Conservation (phyloP, 1,139 yeast species). For the Nakaseomyces delphensis region DNA sequence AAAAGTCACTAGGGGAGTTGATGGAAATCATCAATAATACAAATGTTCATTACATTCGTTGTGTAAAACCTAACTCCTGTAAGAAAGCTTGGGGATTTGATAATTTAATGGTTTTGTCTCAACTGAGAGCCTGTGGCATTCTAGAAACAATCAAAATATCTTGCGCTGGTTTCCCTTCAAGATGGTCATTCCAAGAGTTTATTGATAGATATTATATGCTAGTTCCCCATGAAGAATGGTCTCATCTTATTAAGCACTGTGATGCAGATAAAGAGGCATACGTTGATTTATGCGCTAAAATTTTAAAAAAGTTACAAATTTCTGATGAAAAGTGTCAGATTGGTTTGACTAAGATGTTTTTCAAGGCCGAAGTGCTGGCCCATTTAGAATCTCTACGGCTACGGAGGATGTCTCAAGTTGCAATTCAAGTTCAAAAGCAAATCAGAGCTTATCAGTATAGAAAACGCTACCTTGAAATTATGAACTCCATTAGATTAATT, state of each 20-base stretch:
- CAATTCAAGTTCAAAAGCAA: slow-evolving; percentile 81
- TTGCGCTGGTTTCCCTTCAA: slow-evolving; percentile 96
- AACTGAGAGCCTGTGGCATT: slow-evolving; percentile 97
- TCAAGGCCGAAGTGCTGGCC: slow-evolving; percentile 95
- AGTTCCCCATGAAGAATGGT: slow-evolving; percentile 66
- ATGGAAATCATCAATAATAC: slow-evolving; percentile 93
- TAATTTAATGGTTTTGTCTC: slow-evolving; percentile 91
- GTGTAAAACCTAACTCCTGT: slow-evolving; percentile 94
- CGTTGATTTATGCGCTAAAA: slow-evolving; percentile 60
- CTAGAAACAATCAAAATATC: slow-evolving; percentile 94
- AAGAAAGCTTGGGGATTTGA: slow-evolving; percentile 97
- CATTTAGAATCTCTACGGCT: slow-evolving; percentile 81
- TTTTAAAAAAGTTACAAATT: slow-evolving; percentile 51
- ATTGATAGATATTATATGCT: slow-evolving; percentile 85
- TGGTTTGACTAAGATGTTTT: slow-evolving; percentile 87
- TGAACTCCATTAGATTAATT: slow-evolving; percentile 45
- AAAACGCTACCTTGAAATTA: slow-evolving; percentile 48
- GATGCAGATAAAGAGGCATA: slow-evolving; percentile 44
- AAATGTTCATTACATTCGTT: slow-evolving; percentile 93
- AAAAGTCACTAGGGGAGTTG: slow-evolving; percentile 82
- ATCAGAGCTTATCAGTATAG: slow-evolving; percentile 63
- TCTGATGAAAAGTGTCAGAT: slow-evolving; percentile 71
- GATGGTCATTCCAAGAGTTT: slow-evolving; percentile 94
- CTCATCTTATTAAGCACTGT: slow-evolving; percentile 27
- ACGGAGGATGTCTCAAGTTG: slow-evolving; percentile 71